Percentiles rank a stretch among this genome's conserved stretches.
Conservation (phyloP, 768 basidiomycete species). For the Pulveroboletus frians region DNA sequence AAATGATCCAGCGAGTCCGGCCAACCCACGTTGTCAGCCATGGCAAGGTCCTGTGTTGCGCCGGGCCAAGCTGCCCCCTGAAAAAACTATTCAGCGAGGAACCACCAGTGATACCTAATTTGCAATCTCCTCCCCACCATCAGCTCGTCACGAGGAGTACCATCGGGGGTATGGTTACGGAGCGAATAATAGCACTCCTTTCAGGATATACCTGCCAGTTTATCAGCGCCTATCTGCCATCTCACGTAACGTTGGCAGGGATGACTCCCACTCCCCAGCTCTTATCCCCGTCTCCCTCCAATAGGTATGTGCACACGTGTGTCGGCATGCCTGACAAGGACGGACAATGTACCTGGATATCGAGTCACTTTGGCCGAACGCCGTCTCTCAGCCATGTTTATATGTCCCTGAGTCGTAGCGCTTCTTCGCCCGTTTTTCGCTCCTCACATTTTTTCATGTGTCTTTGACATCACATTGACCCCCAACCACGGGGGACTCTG, state of each 20-base stretch:
- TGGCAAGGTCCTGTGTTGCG: background rate
- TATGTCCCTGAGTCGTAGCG: constrained; percentile 9
- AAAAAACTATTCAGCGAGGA: constrained; percentile 1
- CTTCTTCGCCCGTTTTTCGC: background rate
- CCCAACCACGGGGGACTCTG: constrained; percentile 6
- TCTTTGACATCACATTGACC: constrained; percentile 9
- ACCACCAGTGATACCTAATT: background rate
- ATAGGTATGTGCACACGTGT: constrained; percentile 21
- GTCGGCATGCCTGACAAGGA: constrained; percentile 13
- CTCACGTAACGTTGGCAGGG: constrained; percentile 18
- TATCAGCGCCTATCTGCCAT: constrained; percentile 13
- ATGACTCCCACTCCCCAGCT: constrained; percentile 13
- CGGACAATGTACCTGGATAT: constrained; percentile 12
- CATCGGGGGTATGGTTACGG: background rate
- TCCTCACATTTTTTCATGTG: constrained; percentile 13
- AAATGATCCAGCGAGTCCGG: background rate
- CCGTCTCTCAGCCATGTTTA: constrained; percentile 15
- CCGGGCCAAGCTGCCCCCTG: background rate
- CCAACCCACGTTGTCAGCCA: background rate
- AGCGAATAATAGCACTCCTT: background rate
- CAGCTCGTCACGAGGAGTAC: background rate
- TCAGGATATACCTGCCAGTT: constrained; percentile 3
- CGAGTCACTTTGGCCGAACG: constrained; percentile 8
- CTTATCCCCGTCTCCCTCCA: constrained; percentile 8
- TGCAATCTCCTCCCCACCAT: background rate